Evolutionary conservation across 75 land plant species (phyloP).

Genomic region (Picea sitchensis): DNA sequence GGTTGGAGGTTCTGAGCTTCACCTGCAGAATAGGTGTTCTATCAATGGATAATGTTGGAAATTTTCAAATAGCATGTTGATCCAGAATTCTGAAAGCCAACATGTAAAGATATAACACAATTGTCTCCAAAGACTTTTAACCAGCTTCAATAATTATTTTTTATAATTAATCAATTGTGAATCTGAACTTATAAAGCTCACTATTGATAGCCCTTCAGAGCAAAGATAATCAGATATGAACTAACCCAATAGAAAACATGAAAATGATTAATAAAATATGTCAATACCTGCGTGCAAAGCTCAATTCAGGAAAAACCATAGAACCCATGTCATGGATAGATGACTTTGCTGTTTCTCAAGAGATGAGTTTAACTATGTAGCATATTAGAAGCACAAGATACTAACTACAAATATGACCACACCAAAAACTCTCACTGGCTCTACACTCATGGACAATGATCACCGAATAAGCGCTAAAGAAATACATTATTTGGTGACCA

Average conservation of each 20-base stretch:
- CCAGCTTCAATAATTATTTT: background rate
- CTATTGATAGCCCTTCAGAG: background rate
- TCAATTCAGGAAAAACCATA: too few relatives aligned
- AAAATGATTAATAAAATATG: background rate
- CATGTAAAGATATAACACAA: background rate
- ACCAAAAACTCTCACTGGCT: too few relatives aligned
- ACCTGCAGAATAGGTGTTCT: slow-evolving; percentile 44
- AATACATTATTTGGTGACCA: too few relatives aligned
- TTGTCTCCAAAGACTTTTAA: background rate
- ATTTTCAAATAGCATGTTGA: background rate
- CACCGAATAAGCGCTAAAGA: too few relatives aligned
- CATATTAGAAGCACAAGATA: too few relatives aligned
- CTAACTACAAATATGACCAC: too few relatives aligned
- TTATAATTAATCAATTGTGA: background rate
- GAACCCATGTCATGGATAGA: too few relatives aligned
- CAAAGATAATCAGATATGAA: background rate
- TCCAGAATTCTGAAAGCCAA: background rate
- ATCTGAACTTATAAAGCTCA: background rate
- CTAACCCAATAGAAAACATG: background rate
- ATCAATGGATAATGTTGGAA: background rate
- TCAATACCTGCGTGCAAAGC: background rate
- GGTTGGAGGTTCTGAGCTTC: slow-evolving; percentile 76
- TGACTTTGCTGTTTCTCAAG: too few relatives aligned
- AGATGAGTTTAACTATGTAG: too few relatives aligned
- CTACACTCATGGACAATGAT: too few relatives aligned